phyloP scores from a whole-genome alignment of 768 basidiomycete genomes.

The Boletus rubroflammeus region DNA sequence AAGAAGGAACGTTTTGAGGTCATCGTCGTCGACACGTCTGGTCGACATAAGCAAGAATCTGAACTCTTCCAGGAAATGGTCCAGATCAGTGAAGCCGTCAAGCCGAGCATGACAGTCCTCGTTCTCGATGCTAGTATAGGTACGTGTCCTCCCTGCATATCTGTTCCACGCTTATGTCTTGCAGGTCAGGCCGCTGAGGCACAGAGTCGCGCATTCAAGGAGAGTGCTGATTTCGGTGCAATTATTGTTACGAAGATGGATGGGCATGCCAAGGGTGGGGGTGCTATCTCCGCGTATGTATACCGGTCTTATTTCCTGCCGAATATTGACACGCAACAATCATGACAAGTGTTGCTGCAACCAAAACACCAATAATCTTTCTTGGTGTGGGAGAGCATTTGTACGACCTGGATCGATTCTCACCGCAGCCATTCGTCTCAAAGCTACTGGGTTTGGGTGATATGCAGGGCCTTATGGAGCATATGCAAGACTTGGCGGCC shows the following conservation, averaged over 20 bases:
- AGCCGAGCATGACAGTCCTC: slow-evolving; percentile 94
- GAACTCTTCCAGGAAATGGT: slow-evolving; percentile 99
- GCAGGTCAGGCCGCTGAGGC: slow-evolving; percentile 95
- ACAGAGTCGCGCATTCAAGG: slow-evolving; percentile 95
- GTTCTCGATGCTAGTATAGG: slow-evolving; percentile 97
- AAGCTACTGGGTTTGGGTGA: slow-evolving; percentile 95
- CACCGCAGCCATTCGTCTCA: slow-evolving; percentile 95
- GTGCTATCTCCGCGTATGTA: slow-evolving; percentile 96
- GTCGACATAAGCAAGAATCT: slow-evolving; percentile 93
- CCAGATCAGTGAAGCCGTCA: slow-evolving; percentile 89
- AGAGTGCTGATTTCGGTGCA: slow-evolving; percentile 94
- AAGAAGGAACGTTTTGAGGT: slow-evolving; percentile 98
- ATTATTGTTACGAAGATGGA: slow-evolving; percentile 99
- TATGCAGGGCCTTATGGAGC: slow-evolving; percentile 95
- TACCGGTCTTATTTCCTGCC: not conserved
- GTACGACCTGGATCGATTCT: slow-evolving; percentile 94
- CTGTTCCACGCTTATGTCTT: not conserved
- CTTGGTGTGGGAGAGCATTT: slow-evolving; percentile 97
- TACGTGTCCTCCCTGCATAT: slow-evolving; percentile 21
- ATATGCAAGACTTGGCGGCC: slow-evolving; percentile 93
- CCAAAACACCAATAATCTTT: slow-evolving; percentile 98
- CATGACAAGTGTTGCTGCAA: slow-evolving; percentile 82
- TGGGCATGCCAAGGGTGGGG: slow-evolving; percentile 98
- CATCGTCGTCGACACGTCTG: slow-evolving; percentile 97
- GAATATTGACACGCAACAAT: slow-evolving; percentile 6